These are phyloP conservation scores for Calonectria leucothoes DNA, from an alignment of 2,329 filamentous ascomycete genomes.

Conservation along the genomic window DNA sequence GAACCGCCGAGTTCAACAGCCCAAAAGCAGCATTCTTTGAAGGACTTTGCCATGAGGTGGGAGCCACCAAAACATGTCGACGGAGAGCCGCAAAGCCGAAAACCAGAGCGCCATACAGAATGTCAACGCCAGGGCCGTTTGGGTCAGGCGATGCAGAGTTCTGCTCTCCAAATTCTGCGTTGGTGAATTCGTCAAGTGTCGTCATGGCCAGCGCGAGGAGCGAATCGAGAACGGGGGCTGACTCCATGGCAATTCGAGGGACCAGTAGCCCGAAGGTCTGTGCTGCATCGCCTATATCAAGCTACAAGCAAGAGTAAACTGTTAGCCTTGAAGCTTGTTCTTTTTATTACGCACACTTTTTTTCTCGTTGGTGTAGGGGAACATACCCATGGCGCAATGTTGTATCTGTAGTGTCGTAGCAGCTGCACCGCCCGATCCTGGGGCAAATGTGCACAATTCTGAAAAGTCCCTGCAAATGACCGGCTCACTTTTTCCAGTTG, in stretches of 20 bases:
- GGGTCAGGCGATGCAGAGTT: constrained; percentile 12
- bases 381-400: constrained; percentile 58
- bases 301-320: constrained; percentile 36
- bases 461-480: constrained; percentile 26
- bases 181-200: constrained; percentile 27
- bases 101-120: constrained; percentile 19
- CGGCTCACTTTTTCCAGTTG: constrained; percentile 19
- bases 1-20: constrained; percentile 21
- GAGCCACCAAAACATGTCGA: constrained; percentile 29
- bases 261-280: constrained; percentile 55
- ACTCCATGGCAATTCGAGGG: constrained; percentile 44
- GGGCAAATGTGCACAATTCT: constrained; percentile 39
- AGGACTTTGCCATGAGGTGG: constrained; percentile 35
- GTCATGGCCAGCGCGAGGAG: constrained; percentile 40
- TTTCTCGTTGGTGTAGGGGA: background rate
- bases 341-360: background rate
- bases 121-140: constrained; percentile 16
- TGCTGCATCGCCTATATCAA: constrained; percentile 55
- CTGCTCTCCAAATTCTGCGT: constrained; percentile 20
- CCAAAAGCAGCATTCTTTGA: constrained; percentile 28
- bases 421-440: constrained; percentile 45
- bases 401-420: constrained; percentile 57
- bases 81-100: constrained; percentile 28
- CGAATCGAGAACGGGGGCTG: constrained; percentile 38
- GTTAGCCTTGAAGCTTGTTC: constrained; percentile 6